These are phyloP conservation scores for Trypanosoma rangeli DNA, from an alignment of 208 protist species.

Conservation along the genomic window DNA sequence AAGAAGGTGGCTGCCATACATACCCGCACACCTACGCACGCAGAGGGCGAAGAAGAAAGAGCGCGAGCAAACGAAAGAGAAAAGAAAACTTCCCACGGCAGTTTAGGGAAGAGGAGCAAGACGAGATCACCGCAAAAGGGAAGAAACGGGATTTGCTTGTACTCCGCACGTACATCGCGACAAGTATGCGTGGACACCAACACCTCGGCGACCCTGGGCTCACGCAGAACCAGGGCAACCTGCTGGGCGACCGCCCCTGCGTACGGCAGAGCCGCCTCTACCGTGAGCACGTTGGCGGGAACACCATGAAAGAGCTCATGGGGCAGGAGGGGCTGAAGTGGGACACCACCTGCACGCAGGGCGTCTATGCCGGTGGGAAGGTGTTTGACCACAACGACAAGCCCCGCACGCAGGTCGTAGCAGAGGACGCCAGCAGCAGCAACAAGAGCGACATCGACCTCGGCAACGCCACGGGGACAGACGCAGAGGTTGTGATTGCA, in stretches of 20 bases:
- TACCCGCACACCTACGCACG: too few relatives aligned
- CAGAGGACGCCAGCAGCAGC: not conserved
- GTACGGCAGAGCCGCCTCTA: conserved; percentile 86
- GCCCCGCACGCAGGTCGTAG: not conserved
- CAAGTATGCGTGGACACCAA: conserved; percentile 54
- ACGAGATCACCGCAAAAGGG: too few relatives aligned
- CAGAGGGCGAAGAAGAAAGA: too few relatives aligned
- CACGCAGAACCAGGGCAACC: conserved; percentile 88
- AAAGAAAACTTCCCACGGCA: too few relatives aligned
- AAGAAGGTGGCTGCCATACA: too few relatives aligned
- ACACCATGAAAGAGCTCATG: conserved; percentile 86
- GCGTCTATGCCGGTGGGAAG: conserved; percentile 66
- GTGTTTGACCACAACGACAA: conserved; percentile 70
- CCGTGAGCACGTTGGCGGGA: conserved; percentile 76
- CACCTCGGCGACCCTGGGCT: conserved; percentile 58
- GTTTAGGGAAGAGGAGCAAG: too few relatives aligned
- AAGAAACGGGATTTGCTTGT: too few relatives aligned
- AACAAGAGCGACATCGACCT: conserved; percentile 20
- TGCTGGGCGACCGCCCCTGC: conserved; percentile 83
- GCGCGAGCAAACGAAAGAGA: too few relatives aligned
- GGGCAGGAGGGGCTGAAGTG: conserved; percentile 80
- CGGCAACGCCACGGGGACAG: conserved; percentile 10
- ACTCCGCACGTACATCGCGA: not conserved
- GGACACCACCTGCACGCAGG: conserved; percentile 75
- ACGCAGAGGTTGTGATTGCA: conserved; percentile 18